These are phyloP conservation scores for Neurospora hispaniola DNA, from an alignment of 495 filamentous ascomycete genomes.

Conservation along the genomic window DNA sequence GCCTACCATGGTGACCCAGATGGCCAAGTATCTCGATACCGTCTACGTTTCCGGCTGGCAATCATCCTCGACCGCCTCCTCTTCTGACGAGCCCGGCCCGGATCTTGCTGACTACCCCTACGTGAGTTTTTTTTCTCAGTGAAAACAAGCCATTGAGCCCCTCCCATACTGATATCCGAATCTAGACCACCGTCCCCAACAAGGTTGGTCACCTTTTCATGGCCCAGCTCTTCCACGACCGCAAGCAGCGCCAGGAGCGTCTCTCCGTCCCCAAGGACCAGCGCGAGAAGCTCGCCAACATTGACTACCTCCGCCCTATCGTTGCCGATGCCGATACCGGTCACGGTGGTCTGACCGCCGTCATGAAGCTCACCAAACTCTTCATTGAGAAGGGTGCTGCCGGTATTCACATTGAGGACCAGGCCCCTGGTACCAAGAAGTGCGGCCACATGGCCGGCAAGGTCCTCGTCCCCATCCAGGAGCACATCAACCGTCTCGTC, in stretches of 20 bases:
- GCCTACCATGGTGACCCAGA: constrained; percentile 96
- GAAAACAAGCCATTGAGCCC: neutral
- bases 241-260: constrained; percentile 94
- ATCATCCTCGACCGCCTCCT: constrained; percentile 89
- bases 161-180: constrained; percentile 1
- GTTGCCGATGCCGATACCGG: constrained; percentile 96
- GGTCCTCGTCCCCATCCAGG: constrained; percentile 91
- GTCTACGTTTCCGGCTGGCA: constrained; percentile 99
- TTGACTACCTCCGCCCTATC: constrained; percentile 92
- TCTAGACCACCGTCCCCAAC: constrained; percentile 90
- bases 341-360: constrained; percentile 90
- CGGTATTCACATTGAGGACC: constrained; percentile 97
- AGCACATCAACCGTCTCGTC: constrained; percentile 97
- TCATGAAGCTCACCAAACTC: constrained; percentile 98
- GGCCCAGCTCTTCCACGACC: constrained; percentile 98
- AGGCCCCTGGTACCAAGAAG: constrained; percentile 98
- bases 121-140: constrained; percentile 39
- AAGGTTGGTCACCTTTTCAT: constrained; percentile 96
- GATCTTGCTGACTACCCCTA: constrained; percentile 98
- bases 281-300: constrained; percentile 64
- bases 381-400: constrained; percentile 96
- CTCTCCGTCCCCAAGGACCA: constrained; percentile 64
- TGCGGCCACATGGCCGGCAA: constrained; percentile 99
- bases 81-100: constrained; percentile 88
- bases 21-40: constrained; percentile 97